Conservation (phyloP, 352 stramenopile species). For the Globisporangium abappressorium region DNA sequence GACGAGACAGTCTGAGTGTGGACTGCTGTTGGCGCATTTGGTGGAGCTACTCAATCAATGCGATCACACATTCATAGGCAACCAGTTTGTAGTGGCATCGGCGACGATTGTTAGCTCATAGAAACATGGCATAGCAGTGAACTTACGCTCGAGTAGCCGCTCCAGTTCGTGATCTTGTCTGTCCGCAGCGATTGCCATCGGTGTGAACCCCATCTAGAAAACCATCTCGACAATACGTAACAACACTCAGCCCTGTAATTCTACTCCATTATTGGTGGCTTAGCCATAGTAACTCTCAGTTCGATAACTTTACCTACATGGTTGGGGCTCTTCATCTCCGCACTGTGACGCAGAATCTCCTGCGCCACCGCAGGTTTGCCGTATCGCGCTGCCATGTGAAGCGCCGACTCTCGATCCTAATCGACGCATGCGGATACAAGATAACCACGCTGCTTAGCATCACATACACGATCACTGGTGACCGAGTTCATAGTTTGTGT, state of each 20-base stretch:
- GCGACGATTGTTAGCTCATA: no score
- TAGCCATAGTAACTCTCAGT: no score
- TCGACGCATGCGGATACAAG: not conserved
- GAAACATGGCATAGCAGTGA: not conserved
- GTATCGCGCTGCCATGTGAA: constrained; percentile 51
- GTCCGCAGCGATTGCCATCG: constrained; percentile 44
- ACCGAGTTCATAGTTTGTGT: no score
- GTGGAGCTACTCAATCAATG: constrained; percentile 22
- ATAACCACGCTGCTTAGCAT: no score
- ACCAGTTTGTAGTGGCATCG: no score
- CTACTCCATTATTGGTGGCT: not conserved
- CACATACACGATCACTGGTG: no score
- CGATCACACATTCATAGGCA: no score
- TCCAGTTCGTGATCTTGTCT: constrained; percentile 32
- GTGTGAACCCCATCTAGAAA: constrained; percentile 31
- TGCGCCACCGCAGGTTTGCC: constrained; percentile 30
- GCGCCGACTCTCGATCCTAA: constrained; percentile 32
- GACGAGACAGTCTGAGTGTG: constrained; percentile 18
- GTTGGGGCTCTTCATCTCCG: constrained; percentile 31
- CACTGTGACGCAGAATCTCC: constrained; percentile 36
- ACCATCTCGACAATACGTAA: not conserved
- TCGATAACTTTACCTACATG: constrained; percentile 18
- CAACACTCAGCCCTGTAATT: not conserved
- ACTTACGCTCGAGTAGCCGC: constrained; percentile 44
- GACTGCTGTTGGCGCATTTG: constrained; percentile 25